Percentiles rank a stretch among this genome's conserved stretches.
Evolutionary conservation across 2,329 filamentous ascomycete genomes (phyloP).

Genomic region (Epichloe baconii): DNA sequence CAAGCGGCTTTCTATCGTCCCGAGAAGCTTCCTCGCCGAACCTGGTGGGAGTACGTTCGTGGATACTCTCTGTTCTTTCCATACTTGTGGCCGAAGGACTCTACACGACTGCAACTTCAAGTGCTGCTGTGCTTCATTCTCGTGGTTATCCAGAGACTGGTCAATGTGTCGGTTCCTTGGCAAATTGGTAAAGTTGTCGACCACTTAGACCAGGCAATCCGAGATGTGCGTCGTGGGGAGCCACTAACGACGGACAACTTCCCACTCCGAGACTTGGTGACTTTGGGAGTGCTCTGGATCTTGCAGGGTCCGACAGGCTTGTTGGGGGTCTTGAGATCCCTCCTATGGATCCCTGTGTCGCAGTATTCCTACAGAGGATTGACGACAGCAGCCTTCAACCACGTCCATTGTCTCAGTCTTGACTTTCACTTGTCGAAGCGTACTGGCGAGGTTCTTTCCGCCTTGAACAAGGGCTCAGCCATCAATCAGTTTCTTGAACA

Average conservation of each 20-base stretch:
- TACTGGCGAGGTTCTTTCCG: slow-evolving; percentile 90
- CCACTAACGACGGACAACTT: slow-evolving; percentile 21
- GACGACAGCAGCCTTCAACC: slow-evolving; percentile 90
- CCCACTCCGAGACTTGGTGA: slow-evolving; percentile 21
- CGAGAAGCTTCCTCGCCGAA: slow-evolving; percentile 70
- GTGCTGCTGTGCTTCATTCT: slow-evolving; percentile 74
- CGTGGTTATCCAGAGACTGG: slow-evolving; percentile 63
- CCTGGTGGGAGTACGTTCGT: slow-evolving; percentile 91
- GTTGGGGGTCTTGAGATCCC: slow-evolving; percentile 66
- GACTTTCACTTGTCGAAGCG: slow-evolving; percentile 96
- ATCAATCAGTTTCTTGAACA: slow-evolving; percentile 97
- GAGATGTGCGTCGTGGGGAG: slow-evolving; percentile 31
- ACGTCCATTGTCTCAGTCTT: slow-evolving; percentile 86
- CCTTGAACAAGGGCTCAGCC: slow-evolving; percentile 86
- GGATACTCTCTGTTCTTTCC: slow-evolving; percentile 92
- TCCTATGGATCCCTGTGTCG: slow-evolving; percentile 91
- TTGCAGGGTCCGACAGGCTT: slow-evolving; percentile 83
- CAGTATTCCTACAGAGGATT: slow-evolving; percentile 94
- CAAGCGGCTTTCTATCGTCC: slow-evolving; percentile 80
- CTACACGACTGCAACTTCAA: slow-evolving; percentile 56
- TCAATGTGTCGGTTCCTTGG: slow-evolving; percentile 77
- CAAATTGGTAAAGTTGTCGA: slow-evolving; percentile 75
- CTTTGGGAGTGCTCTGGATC: slow-evolving; percentile 57
- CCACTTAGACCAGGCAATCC: slow-evolving; percentile 42
- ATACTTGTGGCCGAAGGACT: slow-evolving; percentile 88